Base-by-base conservation (phyloP, 257 asterid genomes). In the Galeopsis tetrahit region DNA sequence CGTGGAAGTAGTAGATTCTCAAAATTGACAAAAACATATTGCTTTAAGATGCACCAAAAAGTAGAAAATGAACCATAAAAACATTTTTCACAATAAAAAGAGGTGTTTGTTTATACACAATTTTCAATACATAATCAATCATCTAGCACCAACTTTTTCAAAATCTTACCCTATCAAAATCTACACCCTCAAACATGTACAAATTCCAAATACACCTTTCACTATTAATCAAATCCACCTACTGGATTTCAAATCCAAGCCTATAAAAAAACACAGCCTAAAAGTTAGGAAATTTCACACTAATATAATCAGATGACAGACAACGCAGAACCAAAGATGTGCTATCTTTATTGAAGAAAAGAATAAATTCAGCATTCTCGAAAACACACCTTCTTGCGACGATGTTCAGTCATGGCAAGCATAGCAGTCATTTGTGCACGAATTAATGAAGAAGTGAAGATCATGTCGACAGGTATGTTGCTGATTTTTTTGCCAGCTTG, bases 351-450 rank as follows among this genome's bases (percentile, higher is more conserved):
- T 65, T 35, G 5, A 53, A 57, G 51, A 56, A 21, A 33, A 21
- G 40, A 7, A 40, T 8, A 48, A 49, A 13, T 39, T 17, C 21
- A 49, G 63, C 15, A 7, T 11, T 10, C 13, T 39, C 15, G 4
- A 7, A 32, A 68, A 43, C 13, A 2, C 75, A 95, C 99, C 96
- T 92, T 95, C 87, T 88, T 90, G 82, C 98, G 89, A 40, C 96
- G 96, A 86, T 95, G 99, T 84, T 95, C 94, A 28, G 97, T 90
- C 98, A 95, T 90, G 81, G 97, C 97, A 78, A 95, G 93, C 99
- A 95, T 90, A 43, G 99, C 98, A 63, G 99, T 95, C 98, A 95
- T 95, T 69, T 95, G 97, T 0, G 99, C 99, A 74, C 99, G 99
- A 73, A 95, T 90, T 68, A 92, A 66, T 14, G 97, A 65, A 75